phyloP scores from a whole-genome alignment of 1,139 yeast species.

The Pichia sp. region DNA sequence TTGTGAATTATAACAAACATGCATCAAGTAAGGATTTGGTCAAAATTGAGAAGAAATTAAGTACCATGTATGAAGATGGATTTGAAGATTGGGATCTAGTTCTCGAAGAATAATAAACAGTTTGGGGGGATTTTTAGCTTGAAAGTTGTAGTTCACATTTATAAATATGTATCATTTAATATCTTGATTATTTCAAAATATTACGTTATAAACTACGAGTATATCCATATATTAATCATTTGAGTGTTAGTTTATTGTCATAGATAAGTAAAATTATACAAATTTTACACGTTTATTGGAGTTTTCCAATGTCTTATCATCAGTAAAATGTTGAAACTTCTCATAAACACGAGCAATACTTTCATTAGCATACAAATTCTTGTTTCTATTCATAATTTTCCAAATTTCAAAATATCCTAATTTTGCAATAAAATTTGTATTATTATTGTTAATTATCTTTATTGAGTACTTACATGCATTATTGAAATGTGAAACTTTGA shows the following conservation, averaged over 20 bases:
- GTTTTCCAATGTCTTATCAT: background rate
- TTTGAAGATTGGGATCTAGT: constrained; percentile 28
- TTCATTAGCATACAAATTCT: constrained; percentile 13
- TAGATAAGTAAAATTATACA: too few relatives aligned
- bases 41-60: constrained; percentile 31
- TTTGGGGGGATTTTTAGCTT: background rate
- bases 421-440: constrained; percentile 19
- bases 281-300: constrained; percentile 8
- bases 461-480: constrained; percentile 18
- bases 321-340: background rate
- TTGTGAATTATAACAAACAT: constrained; percentile 26
- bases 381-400: constrained; percentile 15
- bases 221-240: too few relatives aligned
- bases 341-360: constrained; percentile 12
- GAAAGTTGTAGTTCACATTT: background rate
- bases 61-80: constrained; percentile 29
- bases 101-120: background rate
- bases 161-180: background rate
- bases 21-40: constrained; percentile 29
- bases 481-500: constrained; percentile 14
- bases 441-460: constrained; percentile 6
- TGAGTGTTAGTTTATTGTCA: too few relatives aligned
- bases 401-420: constrained; percentile 18
- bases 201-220: too few relatives aligned
- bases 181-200: background rate